phyloP scores from a whole-genome alignment of 345 rosid species.

The Lepidium aucheri region DNA sequence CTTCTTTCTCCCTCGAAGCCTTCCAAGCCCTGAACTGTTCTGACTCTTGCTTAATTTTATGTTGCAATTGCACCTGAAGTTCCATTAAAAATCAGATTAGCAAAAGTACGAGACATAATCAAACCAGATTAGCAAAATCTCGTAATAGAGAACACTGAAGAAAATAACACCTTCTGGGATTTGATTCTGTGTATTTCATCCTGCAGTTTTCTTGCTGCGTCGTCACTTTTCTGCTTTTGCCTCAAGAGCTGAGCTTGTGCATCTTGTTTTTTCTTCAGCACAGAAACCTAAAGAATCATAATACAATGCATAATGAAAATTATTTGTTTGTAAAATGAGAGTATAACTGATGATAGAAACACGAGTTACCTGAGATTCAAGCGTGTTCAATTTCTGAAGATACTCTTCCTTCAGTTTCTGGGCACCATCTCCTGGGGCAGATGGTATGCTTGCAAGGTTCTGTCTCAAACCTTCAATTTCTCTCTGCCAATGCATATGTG shows the following conservation, averaged over 20 bases:
- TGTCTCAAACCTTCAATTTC: slow-evolving; percentile 77
- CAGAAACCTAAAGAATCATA: slow-evolving; percentile 51
- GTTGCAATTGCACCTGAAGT: slow-evolving; percentile 73
- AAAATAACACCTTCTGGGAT: slow-evolving; percentile 57
- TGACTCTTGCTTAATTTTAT: slow-evolving; percentile 90
- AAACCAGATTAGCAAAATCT: background rate
- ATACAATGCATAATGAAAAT: background rate
- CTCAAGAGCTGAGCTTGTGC: slow-evolving; percentile 90
- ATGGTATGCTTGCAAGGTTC: slow-evolving; percentile 65
- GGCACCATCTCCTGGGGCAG: slow-evolving; percentile 71
- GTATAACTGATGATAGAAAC: background rate
- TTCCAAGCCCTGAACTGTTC: slow-evolving; percentile 90
- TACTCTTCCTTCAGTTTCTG: slow-evolving; percentile 74
- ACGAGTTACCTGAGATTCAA: slow-evolving; percentile 73
- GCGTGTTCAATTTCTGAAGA: slow-evolving; percentile 81
- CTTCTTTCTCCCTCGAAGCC: slow-evolving; percentile 90
- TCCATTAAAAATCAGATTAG: background rate
- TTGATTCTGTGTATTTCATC: slow-evolving; percentile 93
- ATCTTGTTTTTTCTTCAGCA: slow-evolving; percentile 92
- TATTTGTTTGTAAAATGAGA: background rate
- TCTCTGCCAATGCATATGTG: slow-evolving; percentile 45
- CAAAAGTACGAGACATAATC: background rate
- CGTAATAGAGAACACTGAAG: background rate
- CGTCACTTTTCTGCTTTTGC: slow-evolving; percentile 96
- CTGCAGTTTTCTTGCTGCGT: slow-evolving; percentile 68